Base-by-base conservation (phyloP, 768 basidiomycete species). In the Rhodosporidiobolus odoratus region DNA sequence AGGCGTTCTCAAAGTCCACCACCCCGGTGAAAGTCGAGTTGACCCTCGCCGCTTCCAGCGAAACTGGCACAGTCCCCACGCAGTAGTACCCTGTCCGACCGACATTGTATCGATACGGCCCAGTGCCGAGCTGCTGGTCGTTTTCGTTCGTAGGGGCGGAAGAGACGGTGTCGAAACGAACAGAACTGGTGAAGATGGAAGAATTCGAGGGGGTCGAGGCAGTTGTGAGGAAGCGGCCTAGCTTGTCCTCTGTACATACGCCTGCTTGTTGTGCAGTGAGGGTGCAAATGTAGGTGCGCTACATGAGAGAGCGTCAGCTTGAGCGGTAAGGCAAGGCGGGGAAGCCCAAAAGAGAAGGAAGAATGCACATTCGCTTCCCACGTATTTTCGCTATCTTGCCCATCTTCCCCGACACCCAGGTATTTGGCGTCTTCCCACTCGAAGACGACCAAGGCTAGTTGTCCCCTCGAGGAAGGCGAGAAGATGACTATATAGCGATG, bases 251-350 rank as follows among this genome's bases (percentile, higher is more conserved):
- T 25, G 82, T 81, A 76, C 96, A 99, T 60, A 89, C 85, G 12
- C 89, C 88, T 3, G 84, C 83, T 21, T 84, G 82, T 48, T 92
- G 84, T 30, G 91, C 89, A 67, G 84, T 87, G 3, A 90, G 85
- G 3, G 95, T 98, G 81, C 96, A 99, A 37, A 99, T 85, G 76
- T 92, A 99, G 32, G 89, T 90, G 82, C 89, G 75, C 92, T 97
- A 86, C 81, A 56, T 2, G 84, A 75, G 76, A 12, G 12, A 19
- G 34, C 23, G 32, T 40, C n/a, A 67, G 52, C 50, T 70, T 8
- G 86, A 86, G 88, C 77, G 65, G 82, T 81, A 47, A 85, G 84
- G 71, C 86, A 83, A 9, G 78, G 38, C 86, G 86, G 56, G 83
- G 81, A 78, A 84, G 87, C n/a, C n/a, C n/a, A n/a, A n/a, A n/a